phyloP scores from a whole-genome alignment of 1,284 basidiomycete species.

The Microbotryum silenes-acaulis region DNA sequence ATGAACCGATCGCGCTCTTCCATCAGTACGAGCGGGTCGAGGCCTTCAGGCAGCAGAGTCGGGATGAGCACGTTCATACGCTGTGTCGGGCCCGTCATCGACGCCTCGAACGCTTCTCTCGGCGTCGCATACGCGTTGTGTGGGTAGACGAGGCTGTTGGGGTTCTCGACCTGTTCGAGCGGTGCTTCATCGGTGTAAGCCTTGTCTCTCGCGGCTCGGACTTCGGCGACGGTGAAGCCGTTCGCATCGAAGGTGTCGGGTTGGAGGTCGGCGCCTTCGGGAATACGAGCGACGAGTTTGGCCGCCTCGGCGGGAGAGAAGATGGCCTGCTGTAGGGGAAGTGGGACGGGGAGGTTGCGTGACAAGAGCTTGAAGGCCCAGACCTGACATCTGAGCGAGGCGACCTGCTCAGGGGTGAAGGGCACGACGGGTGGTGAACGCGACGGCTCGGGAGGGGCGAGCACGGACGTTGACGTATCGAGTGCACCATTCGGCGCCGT shows the following conservation, averaged over 20 bases:
- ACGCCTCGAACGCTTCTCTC: conserved; percentile 27
- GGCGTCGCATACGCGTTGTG: conserved; percentile 77
- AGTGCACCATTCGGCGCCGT: not conserved
- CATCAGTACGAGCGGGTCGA: conserved; percentile 84
- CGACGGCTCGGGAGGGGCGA: conserved; percentile 6
- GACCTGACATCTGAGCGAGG: conserved; percentile 71
- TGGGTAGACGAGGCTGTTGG: conserved; percentile 76
- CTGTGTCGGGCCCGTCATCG: conserved; percentile 61
- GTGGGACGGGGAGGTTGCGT: conserved; percentile 70
- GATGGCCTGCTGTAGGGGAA: conserved; percentile 69
- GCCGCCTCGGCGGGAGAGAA: conserved; percentile 33
- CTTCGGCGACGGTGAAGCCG: conserved; percentile 8
- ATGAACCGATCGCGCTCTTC: conserved; percentile 87
- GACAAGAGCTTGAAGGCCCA: conserved; percentile 78
- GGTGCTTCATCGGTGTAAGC: conserved; percentile 33
- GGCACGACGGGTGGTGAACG: conserved; percentile 28
- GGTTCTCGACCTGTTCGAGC: conserved; percentile 59
- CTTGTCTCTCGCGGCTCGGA: conserved; percentile 27
- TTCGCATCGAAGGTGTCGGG: conserved; percentile 41
- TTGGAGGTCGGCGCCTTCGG: conserved; percentile 17
- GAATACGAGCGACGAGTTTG: conserved; percentile 15
- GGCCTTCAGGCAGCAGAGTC: conserved; percentile 81
- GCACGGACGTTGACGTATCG: not conserved
- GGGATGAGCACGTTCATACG: conserved; percentile 61
- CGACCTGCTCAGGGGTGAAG: conserved; percentile 72